These are phyloP conservation scores for Colletotrichum somersetense DNA, from an alignment of 2,329 filamentous ascomycete genomes.

Conservation along the genomic window DNA sequence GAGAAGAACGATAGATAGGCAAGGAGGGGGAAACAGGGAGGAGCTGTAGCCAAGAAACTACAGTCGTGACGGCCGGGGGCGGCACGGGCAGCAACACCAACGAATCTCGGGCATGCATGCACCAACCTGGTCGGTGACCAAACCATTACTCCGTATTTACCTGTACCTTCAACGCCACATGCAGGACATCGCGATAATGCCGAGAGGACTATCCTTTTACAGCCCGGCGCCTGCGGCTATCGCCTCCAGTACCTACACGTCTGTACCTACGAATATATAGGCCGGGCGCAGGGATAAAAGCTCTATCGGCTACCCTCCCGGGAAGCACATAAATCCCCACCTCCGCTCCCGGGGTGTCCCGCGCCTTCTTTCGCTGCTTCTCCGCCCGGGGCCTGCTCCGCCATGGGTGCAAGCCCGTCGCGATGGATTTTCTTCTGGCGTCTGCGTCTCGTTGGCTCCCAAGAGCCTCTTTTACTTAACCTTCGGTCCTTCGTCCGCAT, in stretches of 20 bases:
- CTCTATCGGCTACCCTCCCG: neutral
- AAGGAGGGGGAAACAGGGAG: slow-evolving; percentile 11
- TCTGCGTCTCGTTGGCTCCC: neutral
- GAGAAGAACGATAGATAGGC: slow-evolving; percentile 7
- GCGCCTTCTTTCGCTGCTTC: neutral
- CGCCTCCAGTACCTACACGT: no score
- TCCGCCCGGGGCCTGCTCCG: neutral
- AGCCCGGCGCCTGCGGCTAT: neutral
- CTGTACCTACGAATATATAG: no score
- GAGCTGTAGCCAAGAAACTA: slow-evolving; percentile 19
- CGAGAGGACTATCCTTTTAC: neutral
- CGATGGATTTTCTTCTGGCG: neutral
- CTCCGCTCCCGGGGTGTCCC: neutral
- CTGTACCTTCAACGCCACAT: neutral
- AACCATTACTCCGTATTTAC: neutral
- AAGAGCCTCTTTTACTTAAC: neutral
- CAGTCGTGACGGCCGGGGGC: slow-evolving; percentile 30
- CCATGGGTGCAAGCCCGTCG: neutral
- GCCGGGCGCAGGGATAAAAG: neutral
- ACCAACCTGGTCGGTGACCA: neutral
- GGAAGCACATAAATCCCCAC: neutral
- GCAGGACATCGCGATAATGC: neutral
- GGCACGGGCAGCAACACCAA: slow-evolving; percentile 22
- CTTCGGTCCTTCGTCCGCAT: neutral
- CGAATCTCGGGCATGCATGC: neutral